These are phyloP conservation scores for Pseudopediastrum boryanum DNA, from an alignment of 139 green algal species.

Conservation along the genomic window DNA sequence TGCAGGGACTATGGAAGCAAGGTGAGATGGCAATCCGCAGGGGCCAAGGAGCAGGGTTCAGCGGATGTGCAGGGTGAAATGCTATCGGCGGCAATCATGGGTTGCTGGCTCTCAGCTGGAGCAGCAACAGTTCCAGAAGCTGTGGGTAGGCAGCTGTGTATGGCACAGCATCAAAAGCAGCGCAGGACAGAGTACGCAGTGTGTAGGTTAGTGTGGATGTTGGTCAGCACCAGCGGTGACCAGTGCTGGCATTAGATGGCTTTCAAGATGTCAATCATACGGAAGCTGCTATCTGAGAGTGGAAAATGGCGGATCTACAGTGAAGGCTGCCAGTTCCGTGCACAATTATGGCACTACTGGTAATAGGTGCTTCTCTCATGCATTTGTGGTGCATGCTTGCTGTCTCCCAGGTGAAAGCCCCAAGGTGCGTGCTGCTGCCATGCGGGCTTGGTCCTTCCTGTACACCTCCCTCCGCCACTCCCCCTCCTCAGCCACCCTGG, in stretches of 20 bases:
- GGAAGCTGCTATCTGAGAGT: no score
- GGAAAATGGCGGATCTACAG: no score
- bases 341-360: background rate
- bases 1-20: constrained; percentile 50
- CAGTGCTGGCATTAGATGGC: no score
- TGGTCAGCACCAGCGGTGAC: no score
- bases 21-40: constrained; percentile 29
- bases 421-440: constrained; percentile 41
- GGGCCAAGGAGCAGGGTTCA: background rate
- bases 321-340: background rate
- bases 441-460: constrained; percentile 73
- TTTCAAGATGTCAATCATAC: no score
- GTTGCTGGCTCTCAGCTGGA: no score
- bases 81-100: no score
- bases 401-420: constrained; percentile 26
- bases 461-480: constrained; percentile 58
- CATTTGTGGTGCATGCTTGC: background rate
- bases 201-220: no score
- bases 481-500: constrained; percentile 41
- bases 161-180: no score
- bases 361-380: background rate
- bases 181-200: no score
- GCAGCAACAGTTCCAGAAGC: no score
- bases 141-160: no score
- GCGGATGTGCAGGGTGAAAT: background rate